These are phyloP conservation scores for Cydonia oblonga DNA, from an alignment of 331 rosid genomes.

Conservation along the genomic window DNA sequence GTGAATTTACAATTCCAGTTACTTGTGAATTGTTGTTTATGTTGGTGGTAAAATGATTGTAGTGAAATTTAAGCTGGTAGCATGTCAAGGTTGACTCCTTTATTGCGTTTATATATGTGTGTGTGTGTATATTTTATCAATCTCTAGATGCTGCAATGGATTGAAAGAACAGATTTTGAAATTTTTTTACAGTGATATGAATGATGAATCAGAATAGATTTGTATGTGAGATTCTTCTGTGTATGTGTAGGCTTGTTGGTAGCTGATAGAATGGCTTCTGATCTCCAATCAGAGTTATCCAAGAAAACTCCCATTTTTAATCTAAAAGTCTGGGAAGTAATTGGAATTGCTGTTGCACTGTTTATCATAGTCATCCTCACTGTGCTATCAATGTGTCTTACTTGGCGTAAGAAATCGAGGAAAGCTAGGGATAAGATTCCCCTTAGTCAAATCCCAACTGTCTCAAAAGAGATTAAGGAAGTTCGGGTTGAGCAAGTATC, in stretches of 20 bases:
- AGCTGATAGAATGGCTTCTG: slow-evolving; percentile 37
- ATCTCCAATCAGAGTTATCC: slow-evolving; percentile 54
- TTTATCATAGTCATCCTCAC: slow-evolving; percentile 58
- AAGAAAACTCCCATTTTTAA: slow-evolving; percentile 45
- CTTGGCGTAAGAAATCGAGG: slow-evolving; percentile 59
- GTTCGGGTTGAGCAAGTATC: slow-evolving; percentile 77
- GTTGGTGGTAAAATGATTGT: not conserved
- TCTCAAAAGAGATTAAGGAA: slow-evolving; percentile 86
- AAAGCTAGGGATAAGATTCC: slow-evolving; percentile 40
- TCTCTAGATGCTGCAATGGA: not conserved
- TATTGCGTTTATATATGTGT: not conserved
- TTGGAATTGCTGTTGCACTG: slow-evolving; percentile 66
- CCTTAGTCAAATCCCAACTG: slow-evolving; percentile 54
- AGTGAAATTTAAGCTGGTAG: not conserved
- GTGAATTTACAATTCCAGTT: not conserved
- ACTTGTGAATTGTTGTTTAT: not conserved
- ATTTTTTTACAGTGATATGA: not conserved
- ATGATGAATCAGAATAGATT: not conserved
- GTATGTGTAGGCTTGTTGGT: slow-evolving; percentile 30
- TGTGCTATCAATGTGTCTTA: slow-evolving; percentile 60
- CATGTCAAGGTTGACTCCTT: not conserved
- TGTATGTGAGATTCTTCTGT: slow-evolving; percentile 8
- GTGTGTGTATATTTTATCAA: not conserved
- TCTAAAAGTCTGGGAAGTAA: slow-evolving; percentile 75
- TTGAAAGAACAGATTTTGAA: slow-evolving; percentile 8